Conservation (phyloP, 2,329 filamentous ascomycete species). For the Penicillium sp. region DNA sequence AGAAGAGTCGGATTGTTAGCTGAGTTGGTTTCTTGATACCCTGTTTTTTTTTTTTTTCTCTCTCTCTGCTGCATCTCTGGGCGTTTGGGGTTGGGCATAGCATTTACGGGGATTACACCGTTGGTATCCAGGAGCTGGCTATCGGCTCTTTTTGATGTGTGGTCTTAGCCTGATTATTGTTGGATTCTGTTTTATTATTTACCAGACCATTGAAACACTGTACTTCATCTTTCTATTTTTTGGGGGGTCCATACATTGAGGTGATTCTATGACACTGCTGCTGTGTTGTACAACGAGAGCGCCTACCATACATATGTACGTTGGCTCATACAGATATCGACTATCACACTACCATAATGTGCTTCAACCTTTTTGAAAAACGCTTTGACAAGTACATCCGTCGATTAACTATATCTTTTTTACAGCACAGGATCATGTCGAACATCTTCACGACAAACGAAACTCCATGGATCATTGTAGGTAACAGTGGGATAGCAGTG, state of each 20-base stretch:
- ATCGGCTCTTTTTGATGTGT: neutral
- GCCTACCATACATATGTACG: neutral
- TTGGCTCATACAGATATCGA: too few species aligned
- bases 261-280: neutral
- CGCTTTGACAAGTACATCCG: too few species aligned
- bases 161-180: neutral
- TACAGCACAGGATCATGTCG: too few species aligned
- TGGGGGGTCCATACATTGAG: neutral
- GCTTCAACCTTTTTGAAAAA: too few species aligned
- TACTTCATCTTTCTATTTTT: neutral
- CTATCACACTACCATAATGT: neutral
- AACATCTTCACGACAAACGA: too few species aligned
- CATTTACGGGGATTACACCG: neutral
- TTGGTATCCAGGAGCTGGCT: neutral
- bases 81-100: constrained; percentile 9
- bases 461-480: too few species aligned
- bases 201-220: too few species aligned
- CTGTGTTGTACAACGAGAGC: neutral
- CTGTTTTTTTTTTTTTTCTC: constrained; percentile 9
- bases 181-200: neutral
- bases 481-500: too few species aligned
- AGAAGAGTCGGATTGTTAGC: constrained; percentile 36
- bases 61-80: constrained; percentile 8
- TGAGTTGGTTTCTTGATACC: constrained; percentile 30
- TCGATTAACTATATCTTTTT: too few species aligned